A percentile compares a stretch with the other conserved stretches of the same genome.
These are phyloP conservation scores for Aspergillus uvarum DNA, from an alignment of 2,329 filamentous ascomycete genomes.

Conservation along the genomic window DNA sequence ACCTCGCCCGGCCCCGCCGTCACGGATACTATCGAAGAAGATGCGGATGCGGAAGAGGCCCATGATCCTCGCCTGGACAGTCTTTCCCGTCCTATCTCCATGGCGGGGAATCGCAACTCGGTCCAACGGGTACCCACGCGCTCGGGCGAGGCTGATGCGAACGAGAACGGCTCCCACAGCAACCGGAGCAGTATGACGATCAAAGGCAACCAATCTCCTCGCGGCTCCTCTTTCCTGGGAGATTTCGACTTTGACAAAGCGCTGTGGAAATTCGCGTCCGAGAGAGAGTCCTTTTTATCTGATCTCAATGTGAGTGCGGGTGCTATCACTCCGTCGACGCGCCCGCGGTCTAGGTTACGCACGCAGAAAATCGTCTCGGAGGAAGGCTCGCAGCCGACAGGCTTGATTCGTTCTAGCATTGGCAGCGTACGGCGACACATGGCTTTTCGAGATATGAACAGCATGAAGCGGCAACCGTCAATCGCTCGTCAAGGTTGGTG, in stretches of 20 bases:
- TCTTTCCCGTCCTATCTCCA: conserved; percentile 44
- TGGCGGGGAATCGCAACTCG: conserved; percentile 37
- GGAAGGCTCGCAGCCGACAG: conserved; percentile 54
- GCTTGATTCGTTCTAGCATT: conserved; percentile 58
- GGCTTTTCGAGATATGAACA: conserved; percentile 93
- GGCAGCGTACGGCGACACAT: conserved; percentile 90
- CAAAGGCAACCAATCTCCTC: conserved; percentile 41
- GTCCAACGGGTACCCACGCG: conserved; percentile 47
- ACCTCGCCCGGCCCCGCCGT: conserved; percentile 41
- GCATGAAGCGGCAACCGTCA: conserved; percentile 81
- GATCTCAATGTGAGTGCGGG: conserved; percentile 88
- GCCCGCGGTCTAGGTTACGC: conserved; percentile 73
- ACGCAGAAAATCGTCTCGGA: conserved; percentile 79
- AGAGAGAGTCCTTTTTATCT: conserved; percentile 88
- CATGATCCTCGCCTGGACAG: conserved; percentile 27
- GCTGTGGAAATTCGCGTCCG: conserved; percentile 89
- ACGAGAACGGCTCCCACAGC: conserved; percentile 53
- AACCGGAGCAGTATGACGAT: conserved; percentile 66
- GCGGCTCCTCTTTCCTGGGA: conserved; percentile 46
- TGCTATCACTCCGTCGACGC: conserved; percentile 65
- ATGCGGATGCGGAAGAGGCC: conserved; percentile 57
- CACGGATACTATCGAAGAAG: conserved; percentile 62
- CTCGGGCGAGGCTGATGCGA: conserved; percentile 49
- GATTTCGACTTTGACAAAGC: conserved; percentile 95
- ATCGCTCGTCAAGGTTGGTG: conserved; percentile 71